Conservation (phyloP, 73 alveolate genomes). For the Diophrys appendiculata region DNA sequence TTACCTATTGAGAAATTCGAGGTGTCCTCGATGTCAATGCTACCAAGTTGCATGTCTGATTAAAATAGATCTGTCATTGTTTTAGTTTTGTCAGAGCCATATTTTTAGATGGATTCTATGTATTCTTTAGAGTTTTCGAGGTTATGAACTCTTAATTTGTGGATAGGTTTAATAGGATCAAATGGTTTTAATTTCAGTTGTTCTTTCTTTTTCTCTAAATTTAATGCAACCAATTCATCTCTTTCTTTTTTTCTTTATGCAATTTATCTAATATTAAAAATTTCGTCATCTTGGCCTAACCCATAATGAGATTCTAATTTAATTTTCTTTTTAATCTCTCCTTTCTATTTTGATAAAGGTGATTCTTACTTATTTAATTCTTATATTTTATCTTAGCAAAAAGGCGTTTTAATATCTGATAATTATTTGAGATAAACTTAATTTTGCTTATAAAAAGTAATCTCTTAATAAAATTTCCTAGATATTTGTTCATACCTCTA, state of each 20-base stretch:
- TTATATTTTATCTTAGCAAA: neutral
- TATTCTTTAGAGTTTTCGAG: too few species aligned
- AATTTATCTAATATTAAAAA: slow-evolving; percentile 2
- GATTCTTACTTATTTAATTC: neutral
- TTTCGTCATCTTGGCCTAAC: neutral
- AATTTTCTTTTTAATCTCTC: neutral
- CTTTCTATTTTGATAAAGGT: neutral
- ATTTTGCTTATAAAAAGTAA: neutral
- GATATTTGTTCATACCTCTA: neutral
- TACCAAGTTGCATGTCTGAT: too few species aligned
- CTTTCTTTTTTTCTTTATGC: slow-evolving; percentile 4
- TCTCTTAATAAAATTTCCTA: neutral
- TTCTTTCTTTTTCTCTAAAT: neutral
- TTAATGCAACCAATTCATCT: neutral
- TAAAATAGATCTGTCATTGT: too few species aligned
- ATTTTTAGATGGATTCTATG: too few species aligned
- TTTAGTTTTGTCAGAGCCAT: too few species aligned
- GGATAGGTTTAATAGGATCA: too few species aligned
- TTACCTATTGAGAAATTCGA: too few species aligned
- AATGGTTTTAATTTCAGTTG: neutral
- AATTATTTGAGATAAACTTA: neutral
- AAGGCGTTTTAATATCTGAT: neutral
- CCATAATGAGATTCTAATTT: neutral
- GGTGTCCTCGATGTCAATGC: too few species aligned
- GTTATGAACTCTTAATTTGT: too few species aligned